Base-by-base conservation (phyloP, 1,284 basidiomycete genomes). In the Pseudozyma pruni region DNA sequence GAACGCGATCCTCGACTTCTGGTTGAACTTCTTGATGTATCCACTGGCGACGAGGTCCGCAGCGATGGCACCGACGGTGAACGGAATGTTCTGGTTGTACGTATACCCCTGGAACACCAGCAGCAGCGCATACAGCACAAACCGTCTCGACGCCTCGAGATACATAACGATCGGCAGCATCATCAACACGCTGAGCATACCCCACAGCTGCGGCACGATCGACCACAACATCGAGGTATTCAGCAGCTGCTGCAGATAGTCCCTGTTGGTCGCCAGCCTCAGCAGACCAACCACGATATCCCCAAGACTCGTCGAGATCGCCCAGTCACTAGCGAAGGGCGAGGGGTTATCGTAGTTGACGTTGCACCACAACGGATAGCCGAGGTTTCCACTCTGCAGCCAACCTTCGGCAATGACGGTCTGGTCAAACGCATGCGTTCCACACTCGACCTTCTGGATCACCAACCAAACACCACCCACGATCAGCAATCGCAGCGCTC, bases 181-280 rank as follows among this genome's bases (percentile, higher is more conserved):
- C 73, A 84, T 83, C 50, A 83, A 81, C 52, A 83, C 82, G 49
- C 83, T 75, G 41, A 83, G 77, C 52, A 83, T 83, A 13, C 83
- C 83, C 83, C 83, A 84, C 50, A 84, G 80, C 69, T 84, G 83
- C 41, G 83, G 81, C 61, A 83, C 83, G 4, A 83, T 84, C 14
- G 83, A 80, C 83, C 83, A 84, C 6, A 84, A 75, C 45, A 82
- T 82, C 38, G 82, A 82, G n/a, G 81, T 81, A 41, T 80, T 72
- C 45, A 72, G 73, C 48, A 83, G 78, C 78, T 83, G 83, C 70
- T 83, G 82, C 58, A 81, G 73, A 53, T 83, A 82, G 66, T 83
- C 82, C 14, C 62, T 52, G 62, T 84, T 82, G 32, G 83, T 84
- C 48, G 83, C 81, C 46, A 84, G 57, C 54, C 83, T 79, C 39